Base-by-base conservation (phyloP, 2,329 filamentous ascomycete species). In the Cercospora zeae-maydis region DNA sequence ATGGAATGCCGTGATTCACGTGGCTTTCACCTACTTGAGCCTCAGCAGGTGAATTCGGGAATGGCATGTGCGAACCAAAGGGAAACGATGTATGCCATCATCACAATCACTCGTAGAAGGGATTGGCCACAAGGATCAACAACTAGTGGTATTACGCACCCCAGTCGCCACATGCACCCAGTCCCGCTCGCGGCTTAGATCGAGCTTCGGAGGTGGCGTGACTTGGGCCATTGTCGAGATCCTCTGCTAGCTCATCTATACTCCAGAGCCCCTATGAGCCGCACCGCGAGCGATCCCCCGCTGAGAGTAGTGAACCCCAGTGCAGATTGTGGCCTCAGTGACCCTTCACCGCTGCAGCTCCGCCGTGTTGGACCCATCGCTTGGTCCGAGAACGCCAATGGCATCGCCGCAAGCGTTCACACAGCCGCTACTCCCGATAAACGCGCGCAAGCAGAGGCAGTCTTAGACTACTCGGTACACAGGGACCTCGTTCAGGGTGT, bases 131-230 rank as follows among this genome's bases (percentile, higher is more conserved):
- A 27, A 49, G 14, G 24, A 57, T 45, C 36, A 33, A 45, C 16
- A n/a, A 5, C 27, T 58, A 33, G 27, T 39, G 21, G n/a, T 9
- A 27, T 11, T 30, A 7, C 34, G 11, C 11, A 56, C 16, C 36
- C 53, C 53, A 27, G 53, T 21, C 24, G 53, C 53, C 53, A 42
- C 55, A 10, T 34, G 55, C 39, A 27, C 39, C 34, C 13, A 56
- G 13, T n/a, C n/a, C n/a, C n/a, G n/a, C n/a, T 27, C 24, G 31
- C 37, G 39, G 39, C 27, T 30, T n/a, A 27, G 39, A 36, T 58
- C n/a, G 39, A 45, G n/a, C 37, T 45, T 58, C 55, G 9, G 39
- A 11, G n/a, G 55, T 58, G 55, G 55, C 45, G 24, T 58, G 55
- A 49, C 55, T 45, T 58, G 24, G 39, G 31, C 11, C 55, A 24